Conservation (phyloP, 2,329 filamentous ascomycete species). For the Cercospora sojina region DNA sequence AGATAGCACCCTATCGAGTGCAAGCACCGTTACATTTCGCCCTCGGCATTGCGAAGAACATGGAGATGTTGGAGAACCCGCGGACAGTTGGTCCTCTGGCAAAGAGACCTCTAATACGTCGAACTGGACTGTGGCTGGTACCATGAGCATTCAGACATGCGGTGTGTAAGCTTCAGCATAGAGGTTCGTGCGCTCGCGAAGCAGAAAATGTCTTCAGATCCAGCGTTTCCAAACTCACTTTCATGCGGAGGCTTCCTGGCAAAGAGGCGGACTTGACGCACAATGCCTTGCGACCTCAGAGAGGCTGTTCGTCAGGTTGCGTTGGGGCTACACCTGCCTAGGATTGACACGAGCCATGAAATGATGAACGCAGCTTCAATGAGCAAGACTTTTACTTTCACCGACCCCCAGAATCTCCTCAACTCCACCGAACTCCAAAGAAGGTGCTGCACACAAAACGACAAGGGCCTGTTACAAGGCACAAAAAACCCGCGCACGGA, state of each 20-base stretch:
- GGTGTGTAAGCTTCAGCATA: not conserved
- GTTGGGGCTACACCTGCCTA: not conserved
- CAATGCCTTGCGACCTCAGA: not conserved
- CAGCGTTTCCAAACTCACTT: not conserved
- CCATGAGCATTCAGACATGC: not conserved
- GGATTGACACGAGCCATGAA: not conserved
- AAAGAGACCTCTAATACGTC: not conserved
- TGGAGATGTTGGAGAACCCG: not conserved
- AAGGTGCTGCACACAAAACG: not conserved
- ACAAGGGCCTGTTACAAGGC: no score
- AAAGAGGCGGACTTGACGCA: not conserved
- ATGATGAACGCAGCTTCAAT: not conserved
- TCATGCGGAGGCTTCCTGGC: not conserved
- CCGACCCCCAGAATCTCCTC: not conserved
- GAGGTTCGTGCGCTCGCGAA: not conserved
- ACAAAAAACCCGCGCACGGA: not conserved
- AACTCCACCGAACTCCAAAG: not conserved
- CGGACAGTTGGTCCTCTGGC: not conserved
- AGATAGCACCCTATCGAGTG: not conserved
- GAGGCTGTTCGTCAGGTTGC: not conserved
- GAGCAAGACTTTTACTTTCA: not conserved
- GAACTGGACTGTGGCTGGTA: not conserved
- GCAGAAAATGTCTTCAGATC: not conserved
- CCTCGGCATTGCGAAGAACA: not conserved
- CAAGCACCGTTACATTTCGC: not conserved